phyloP scores from a whole-genome alignment of 495 filamentous ascomycete species.

The Xeromyces bisporus region DNA sequence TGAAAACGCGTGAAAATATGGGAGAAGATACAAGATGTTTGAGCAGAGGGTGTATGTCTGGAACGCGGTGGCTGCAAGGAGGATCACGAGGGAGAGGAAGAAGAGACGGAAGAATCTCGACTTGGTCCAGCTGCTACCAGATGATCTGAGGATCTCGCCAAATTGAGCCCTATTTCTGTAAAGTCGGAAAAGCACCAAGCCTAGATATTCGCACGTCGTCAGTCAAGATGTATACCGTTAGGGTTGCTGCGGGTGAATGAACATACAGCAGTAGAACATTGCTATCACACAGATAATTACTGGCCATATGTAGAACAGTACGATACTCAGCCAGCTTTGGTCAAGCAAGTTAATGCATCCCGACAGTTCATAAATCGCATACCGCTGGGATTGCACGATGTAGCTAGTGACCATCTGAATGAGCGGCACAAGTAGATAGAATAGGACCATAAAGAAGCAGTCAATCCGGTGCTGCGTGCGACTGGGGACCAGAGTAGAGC shows the following conservation, averaged over 20 bases:
- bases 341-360: constrained; percentile 55
- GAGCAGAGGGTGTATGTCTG: constrained; percentile 40
- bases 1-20: constrained; percentile 28
- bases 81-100: constrained; percentile 47
- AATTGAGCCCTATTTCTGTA: constrained; percentile 48
- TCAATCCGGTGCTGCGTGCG: constrained; percentile 35
- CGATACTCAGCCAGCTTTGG: constrained; percentile 52
- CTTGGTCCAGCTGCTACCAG: constrained; percentile 40
- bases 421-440: constrained; percentile 53
- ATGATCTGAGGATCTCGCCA: constrained; percentile 35
- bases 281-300: constrained; percentile 46
- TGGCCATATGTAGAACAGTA: constrained; percentile 49
- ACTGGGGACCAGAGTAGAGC: constrained; percentile 35
- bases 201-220: constrained; percentile 19
- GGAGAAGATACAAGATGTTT: constrained; percentile 28
- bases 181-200: constrained; percentile 49
- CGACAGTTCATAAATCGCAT: constrained; percentile 51
- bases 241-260: too few species aligned
- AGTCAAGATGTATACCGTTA: background rate
- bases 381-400: constrained; percentile 52
- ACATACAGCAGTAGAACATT: constrained; percentile 59
- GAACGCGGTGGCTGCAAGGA: constrained; percentile 49
- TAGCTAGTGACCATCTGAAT: constrained; percentile 50
- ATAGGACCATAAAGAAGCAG: constrained; percentile 39
- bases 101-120: constrained; percentile 68